These are phyloP conservation scores for Apiospora aurea DNA, from an alignment of 2,329 filamentous ascomycete species.

Conservation along the genomic window DNA sequence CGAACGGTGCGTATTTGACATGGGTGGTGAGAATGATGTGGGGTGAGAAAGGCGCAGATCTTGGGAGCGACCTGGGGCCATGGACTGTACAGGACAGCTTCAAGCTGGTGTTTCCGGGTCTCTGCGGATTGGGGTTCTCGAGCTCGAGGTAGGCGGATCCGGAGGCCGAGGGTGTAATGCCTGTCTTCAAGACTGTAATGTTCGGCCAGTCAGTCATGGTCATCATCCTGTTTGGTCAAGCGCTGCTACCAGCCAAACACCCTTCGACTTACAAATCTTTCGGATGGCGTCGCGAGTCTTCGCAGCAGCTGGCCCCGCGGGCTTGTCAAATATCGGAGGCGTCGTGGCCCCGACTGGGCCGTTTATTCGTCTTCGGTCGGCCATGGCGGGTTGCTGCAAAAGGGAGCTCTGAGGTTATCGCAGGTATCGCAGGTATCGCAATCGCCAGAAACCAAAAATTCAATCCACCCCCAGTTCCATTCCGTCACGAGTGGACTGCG, in stretches of 20 bases:
- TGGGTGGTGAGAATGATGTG: conserved; percentile 91
- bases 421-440: background rate
- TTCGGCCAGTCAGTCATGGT: conserved; percentile 18
- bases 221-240: background rate
- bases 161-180: conserved; percentile 89
- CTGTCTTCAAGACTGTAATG: conserved; percentile 82
- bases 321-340: conserved; percentile 72
- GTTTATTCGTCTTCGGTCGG: conserved; percentile 89
- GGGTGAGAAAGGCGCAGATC: conserved; percentile 89
- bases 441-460: conserved; percentile 22
- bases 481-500: conserved; percentile 15
- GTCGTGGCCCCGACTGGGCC: conserved; percentile 80
- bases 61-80: conserved; percentile 87
- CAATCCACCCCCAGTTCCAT: conserved; percentile 20
- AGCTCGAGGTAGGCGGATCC: conserved; percentile 88
- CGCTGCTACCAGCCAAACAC: background rate
- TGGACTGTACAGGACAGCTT: conserved; percentile 95
- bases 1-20: conserved; percentile 96
- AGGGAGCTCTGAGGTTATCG: background rate
- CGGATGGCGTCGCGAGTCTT: conserved; percentile 71
- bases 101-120: conserved; percentile 68
- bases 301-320: conserved; percentile 53
- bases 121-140: conserved; percentile 54
- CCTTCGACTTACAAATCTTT: conserved; percentile 77
- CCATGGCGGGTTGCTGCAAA: conserved; percentile 55